Evolutionary conservation across 257 asterid species (phyloP), one percentile per base, ranked within the genome.

Genomic region (Agastache rugosa): DNA sequence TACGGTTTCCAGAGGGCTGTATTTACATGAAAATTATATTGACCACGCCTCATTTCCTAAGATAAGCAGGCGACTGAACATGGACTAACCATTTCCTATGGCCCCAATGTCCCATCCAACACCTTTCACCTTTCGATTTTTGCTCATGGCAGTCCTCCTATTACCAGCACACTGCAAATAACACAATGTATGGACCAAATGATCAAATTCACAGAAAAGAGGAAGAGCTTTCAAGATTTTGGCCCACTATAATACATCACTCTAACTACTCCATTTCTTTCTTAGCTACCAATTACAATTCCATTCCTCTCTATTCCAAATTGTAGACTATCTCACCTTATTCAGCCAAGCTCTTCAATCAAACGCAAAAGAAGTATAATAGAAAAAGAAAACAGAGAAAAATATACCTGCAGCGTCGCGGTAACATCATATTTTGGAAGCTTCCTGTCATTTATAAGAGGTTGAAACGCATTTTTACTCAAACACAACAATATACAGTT

Each of bases 111-210:
- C 94, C 97, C 96, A 91, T 63, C 97, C 97, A 77, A 91, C 96
- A 71, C 97, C 97, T 79, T 19, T 86, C 78, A 91, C 97, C 63
- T 77, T 83, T 50, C 86, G 87, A 64, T 70, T 86, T 61, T 86
- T 86, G 87, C 97, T 91, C 96, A 91, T 91, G 17, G 87, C 94
- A 42, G 97, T 91, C 81, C 97, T 85, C 77, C 97, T 85, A 82
- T 87, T 91, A 64, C 97, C 97, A 81, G 97, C 97, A 87, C 97
- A 91, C 96, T 91, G 76, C 11, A 31, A 62, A 77, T 20, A 77
- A 51, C 41, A 74, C 70, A 65, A 63, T 25, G 27, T 15, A 23
- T 11, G 8, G 15, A 23, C 47, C 15, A 25, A 29, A 61, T 10
- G 31, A 47, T 73, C 12, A 62, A 42, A 42, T 41, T 2, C 45